phyloP scores from a whole-genome alignment of 495 filamentous ascomycete genomes.

The Hyphodiscus hymeniophilus region DNA sequence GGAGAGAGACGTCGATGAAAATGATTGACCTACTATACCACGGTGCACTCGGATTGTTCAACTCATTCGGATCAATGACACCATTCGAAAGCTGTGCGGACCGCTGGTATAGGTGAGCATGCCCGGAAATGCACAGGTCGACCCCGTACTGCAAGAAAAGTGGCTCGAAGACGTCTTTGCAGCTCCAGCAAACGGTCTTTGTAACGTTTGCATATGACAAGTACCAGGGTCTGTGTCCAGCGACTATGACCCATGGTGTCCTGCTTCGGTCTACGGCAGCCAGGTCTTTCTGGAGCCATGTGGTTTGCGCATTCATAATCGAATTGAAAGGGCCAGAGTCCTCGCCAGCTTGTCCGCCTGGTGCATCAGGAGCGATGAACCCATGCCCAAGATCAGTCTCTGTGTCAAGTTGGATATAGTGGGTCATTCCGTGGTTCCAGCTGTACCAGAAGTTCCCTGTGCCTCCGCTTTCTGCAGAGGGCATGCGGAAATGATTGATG shows the following conservation, averaged over 20 bases:
- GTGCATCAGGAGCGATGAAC: constrained; percentile 26
- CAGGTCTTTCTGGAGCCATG: constrained; percentile 38
- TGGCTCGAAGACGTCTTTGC: constrained; percentile 36
- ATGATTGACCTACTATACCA: constrained; percentile 29
- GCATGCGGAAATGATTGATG: constrained; percentile 37
- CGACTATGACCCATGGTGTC: constrained; percentile 37
- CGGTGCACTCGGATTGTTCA: constrained; percentile 34
- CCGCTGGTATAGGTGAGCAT: constrained; percentile 18
- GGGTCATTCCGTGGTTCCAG: constrained; percentile 45
- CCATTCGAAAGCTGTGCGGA: constrained; percentile 25
- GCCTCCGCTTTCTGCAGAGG: constrained; percentile 29
- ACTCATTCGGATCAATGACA: constrained; percentile 15
- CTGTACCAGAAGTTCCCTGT: constrained; percentile 48
- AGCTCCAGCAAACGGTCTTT: constrained; percentile 27
- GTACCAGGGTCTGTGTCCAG: constrained; percentile 30
- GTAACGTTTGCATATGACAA: constrained; percentile 3
- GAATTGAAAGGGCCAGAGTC: constrained; percentile 40
- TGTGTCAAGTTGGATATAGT: constrained; percentile 41
- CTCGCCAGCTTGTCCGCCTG: constrained; percentile 31
- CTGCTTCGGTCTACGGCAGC: constrained; percentile 37
- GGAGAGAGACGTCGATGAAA: too few species aligned
- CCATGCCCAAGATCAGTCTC: constrained; percentile 36
- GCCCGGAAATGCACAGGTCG: constrained; percentile 40
- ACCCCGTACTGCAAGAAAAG: constrained; percentile 39
- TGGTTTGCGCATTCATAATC: constrained; percentile 32